Evolutionary conservation across 805 yeast genomes (phyloP).

Genomic region (Yarrowia osloensis): DNA sequence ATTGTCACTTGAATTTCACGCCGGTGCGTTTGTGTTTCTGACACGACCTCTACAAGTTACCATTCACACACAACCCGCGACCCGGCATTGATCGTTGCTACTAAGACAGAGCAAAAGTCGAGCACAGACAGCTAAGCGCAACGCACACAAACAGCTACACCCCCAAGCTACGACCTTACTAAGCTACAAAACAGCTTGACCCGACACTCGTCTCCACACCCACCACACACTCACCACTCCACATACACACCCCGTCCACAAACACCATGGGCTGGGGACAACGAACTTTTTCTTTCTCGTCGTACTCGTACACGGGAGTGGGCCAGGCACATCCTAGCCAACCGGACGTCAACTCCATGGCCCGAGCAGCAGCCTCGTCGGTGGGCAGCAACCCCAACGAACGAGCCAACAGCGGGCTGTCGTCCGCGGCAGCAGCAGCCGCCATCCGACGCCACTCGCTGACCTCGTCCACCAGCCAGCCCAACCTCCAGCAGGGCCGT

Average conservation of each 20-base stretch:
- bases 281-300: constrained; percentile 30
- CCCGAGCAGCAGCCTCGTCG: constrained; percentile 61
- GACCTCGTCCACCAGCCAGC: constrained; percentile 7
- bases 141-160: too few relatives aligned
- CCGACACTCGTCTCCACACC: not conserved
- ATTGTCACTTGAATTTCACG: constrained; percentile 13
- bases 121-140: too few relatives aligned
- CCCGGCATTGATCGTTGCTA: too few relatives aligned
- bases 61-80: too few relatives aligned
- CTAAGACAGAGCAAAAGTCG: too few relatives aligned
- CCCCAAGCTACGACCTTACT: not conserved
- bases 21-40: not conserved
- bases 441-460: constrained; percentile 42
- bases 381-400: constrained; percentile 36
- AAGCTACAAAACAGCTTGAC: too few relatives aligned
- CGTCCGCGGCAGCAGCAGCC: constrained; percentile 44
- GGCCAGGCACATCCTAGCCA: constrained; percentile 38
- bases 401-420: constrained; percentile 33
- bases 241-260: not conserved
- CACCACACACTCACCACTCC: not conserved
- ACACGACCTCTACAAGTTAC: too few relatives aligned
- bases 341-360: constrained; percentile 47
- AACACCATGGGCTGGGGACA: constrained; percentile 30
- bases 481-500: constrained; percentile 3
- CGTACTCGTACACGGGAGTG: constrained; percentile 40